Base-by-base conservation (phyloP, 768 basidiomycete species). In the Mycena metata region DNA sequence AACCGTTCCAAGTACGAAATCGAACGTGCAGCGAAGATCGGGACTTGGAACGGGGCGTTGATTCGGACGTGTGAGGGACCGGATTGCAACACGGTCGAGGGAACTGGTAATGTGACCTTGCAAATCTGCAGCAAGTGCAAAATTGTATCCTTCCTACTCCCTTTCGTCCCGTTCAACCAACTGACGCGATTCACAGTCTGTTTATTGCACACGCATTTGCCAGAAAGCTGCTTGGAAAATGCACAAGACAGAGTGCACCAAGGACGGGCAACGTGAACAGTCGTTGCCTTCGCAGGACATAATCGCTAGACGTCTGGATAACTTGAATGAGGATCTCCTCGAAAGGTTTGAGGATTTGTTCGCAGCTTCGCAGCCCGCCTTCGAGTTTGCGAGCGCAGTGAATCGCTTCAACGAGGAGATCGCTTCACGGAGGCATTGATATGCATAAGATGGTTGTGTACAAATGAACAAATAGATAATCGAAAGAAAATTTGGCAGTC, bases 21-120 rank as follows among this genome's bases (percentile, higher is more conserved):
- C 10, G 64, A 66, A 39, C 57, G 64, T 13, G 57, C 47, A 1
- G 64, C 64, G 5, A 66, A 66, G 39, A 59, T 66, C 19, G 64
- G 64, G 8, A 36, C 58, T 6, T 66, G 64, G 64, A 21, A 54
- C 13, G 64, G 64, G 19, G 64, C 64, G 9, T 49, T 66, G 7
- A 15, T 59, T 60, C 50, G 64, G 35, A 7, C 23, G 6, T 66
- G 64, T 21, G 64, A 66, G 26, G 64, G 64, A 21, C 56, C 64
- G 2, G 49, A 12, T n/a, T 66, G 64, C 58, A 19, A 12, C 8
- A 54, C 46, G 26, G 6, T 60, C 12, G 64, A 66, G 33, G 57
- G 58, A 8, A 15, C 5, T 2, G 42, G 51, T 17, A 30, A 13
- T 21, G 21, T n/a, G 23, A 23, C 15, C 9, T 42, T 66, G 24